Evolutionary conservation across 2,329 filamentous ascomycete species (phyloP).

Genomic region (Nakataea oryzae): DNA sequence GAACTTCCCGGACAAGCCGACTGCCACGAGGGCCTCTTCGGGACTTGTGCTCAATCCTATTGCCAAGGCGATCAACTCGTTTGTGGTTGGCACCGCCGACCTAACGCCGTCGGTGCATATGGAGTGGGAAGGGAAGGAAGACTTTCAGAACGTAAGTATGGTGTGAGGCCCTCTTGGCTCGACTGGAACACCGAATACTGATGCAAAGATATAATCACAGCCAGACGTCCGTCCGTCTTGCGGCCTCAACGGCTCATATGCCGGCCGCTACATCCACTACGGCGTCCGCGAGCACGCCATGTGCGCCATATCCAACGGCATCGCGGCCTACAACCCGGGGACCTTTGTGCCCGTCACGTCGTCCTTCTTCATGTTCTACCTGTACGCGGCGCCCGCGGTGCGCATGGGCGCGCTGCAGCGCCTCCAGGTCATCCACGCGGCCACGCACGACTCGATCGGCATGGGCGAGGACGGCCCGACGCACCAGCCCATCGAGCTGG

Average conservation of each 20-base stretch:
- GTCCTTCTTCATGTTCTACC: conserved; percentile 54
- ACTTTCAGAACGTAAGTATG: conserved; percentile 37
- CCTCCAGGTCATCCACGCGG: conserved; percentile 46
- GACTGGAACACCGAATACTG: neutral
- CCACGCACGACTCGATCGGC: conserved; percentile 51
- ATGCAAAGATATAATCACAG: conserved; percentile 1
- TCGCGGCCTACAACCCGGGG: conserved; percentile 43
- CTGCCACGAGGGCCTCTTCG: conserved; percentile 34
- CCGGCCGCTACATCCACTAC: conserved; percentile 45
- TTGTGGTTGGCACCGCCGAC: conserved; percentile 37
- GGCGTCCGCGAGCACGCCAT: conserved; percentile 52
- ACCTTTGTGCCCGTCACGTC: conserved; percentile 48
- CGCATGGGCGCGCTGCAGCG: conserved; percentile 49
- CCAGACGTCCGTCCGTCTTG: conserved; percentile 11
- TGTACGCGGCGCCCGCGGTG: conserved; percentile 43
- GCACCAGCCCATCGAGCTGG: conserved; percentile 50
- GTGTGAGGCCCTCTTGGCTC: no score
- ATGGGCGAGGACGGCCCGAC: conserved; percentile 52
- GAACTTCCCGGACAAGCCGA: conserved; percentile 36
- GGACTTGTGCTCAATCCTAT: conserved; percentile 38
- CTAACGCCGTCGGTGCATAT: conserved; percentile 36
- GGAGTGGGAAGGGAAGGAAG: conserved; percentile 36
- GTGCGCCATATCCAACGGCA: conserved; percentile 43
- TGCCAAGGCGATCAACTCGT: conserved; percentile 24
- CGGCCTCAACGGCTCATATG: conserved; percentile 22